Percentiles rank a stretch among this genome's conserved stretches.
These are phyloP conservation scores for Musa troglodytarum DNA, from an alignment of 176 grass and related monocot species.

Conservation along the genomic window DNA sequence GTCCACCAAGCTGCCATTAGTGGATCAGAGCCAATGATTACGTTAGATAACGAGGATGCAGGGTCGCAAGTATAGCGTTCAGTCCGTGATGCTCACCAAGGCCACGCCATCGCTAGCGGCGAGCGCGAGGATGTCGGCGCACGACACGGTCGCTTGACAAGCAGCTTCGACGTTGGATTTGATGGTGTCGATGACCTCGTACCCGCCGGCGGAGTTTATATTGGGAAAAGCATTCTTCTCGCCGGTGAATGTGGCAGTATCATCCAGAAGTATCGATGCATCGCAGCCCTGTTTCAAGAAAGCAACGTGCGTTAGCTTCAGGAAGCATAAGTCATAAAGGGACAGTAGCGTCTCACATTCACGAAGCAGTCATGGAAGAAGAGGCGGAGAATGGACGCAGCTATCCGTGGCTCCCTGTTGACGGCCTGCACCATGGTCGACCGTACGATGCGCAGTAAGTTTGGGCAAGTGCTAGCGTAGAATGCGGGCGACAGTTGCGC, in stretches of 20 bases:
- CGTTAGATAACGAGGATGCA: too few species aligned
- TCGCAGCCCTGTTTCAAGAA: slow-evolving; percentile 50
- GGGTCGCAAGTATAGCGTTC: neutral
- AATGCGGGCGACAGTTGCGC: slow-evolving; percentile 27
- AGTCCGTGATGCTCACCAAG: slow-evolving; percentile 27
- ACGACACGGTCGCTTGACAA: slow-evolving; percentile 38
- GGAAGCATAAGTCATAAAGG: neutral
- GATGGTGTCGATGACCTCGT: slow-evolving; percentile 56
- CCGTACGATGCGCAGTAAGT: slow-evolving; percentile 31
- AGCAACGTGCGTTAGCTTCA: neutral
- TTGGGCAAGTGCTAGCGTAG: slow-evolving; percentile 48
- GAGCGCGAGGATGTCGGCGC: slow-evolving; percentile 64
- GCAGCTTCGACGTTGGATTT: slow-evolving; percentile 37
- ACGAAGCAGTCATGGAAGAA: slow-evolving; percentile 84
- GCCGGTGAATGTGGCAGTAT: slow-evolving; percentile 36
- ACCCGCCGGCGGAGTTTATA: slow-evolving; percentile 54
- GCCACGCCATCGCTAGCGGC: slow-evolving; percentile 49
- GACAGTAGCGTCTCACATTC: slow-evolving; percentile 29
- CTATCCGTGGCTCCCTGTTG: slow-evolving; percentile 51
- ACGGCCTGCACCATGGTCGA: slow-evolving; percentile 32
- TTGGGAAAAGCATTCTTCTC: slow-evolving; percentile 69
- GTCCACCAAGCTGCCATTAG: slow-evolving; percentile 29
- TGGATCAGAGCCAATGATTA: too few species aligned
- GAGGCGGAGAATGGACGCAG: slow-evolving; percentile 59
- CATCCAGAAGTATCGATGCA: slow-evolving; percentile 70